phyloP scores from a whole-genome alignment of 768 basidiomycete genomes.

The Phlegmacium glaucopus region DNA sequence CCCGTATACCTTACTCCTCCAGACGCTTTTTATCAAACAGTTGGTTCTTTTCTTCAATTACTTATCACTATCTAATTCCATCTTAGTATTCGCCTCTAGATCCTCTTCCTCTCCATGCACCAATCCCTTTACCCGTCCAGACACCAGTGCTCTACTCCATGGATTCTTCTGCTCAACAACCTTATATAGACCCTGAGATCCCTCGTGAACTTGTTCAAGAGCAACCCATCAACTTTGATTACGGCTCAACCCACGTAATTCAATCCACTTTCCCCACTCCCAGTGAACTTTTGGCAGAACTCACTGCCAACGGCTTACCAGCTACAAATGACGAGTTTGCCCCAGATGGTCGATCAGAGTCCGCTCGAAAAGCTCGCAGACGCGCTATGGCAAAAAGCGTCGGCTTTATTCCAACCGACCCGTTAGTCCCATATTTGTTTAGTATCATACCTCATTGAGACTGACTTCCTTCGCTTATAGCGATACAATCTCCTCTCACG shows the following conservation, averaged over 20 bases:
- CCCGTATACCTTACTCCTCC: no score
- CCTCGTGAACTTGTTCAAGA: no score
- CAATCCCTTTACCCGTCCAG: constrained; percentile 12
- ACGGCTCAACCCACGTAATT: neutral
- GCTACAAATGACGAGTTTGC: constrained; percentile 8
- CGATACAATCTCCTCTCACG: constrained; percentile 74
- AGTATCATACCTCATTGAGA: neutral
- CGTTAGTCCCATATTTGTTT: constrained; percentile 41
- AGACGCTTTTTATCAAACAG: no score
- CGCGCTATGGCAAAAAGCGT: constrained; percentile 54
- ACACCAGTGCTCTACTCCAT: constrained; percentile 9
- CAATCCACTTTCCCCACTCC: constrained; percentile 58
- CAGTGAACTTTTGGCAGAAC: constrained; percentile 54
- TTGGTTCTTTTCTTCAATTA: no score
- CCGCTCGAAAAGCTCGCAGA: constrained; percentile 53
- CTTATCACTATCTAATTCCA: no score
- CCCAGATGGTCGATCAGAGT: constrained; percentile 28
- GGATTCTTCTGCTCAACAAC: neutral
- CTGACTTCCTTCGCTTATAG: constrained; percentile 26
- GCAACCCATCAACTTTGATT: neutral
- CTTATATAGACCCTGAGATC: constrained; percentile 2
- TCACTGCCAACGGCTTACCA: constrained; percentile 21
- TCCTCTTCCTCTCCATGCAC: constrained; percentile 5
- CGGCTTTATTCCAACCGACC: constrained; percentile 58
- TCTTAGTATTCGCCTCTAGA: neutral